Conservation (phyloP, 2,329 filamentous ascomycete species). For the Aspergillus carbonarius region DNA sequence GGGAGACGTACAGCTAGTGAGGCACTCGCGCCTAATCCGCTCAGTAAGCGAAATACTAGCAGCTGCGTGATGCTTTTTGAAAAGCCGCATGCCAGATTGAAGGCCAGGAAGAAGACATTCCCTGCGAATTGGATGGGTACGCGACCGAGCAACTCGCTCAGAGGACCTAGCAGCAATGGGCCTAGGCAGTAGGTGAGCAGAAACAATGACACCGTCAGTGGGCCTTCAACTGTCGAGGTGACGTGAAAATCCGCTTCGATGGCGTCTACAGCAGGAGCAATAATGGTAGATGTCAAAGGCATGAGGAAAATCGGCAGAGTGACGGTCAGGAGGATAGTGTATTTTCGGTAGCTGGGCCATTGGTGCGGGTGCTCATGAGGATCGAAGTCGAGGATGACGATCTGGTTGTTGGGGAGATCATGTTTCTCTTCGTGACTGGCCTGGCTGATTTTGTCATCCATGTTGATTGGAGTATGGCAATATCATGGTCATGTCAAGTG, state of each 20-base stretch:
- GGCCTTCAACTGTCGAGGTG: not conserved
- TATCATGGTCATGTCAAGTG: not conserved
- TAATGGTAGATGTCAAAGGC: conserved; percentile 10
- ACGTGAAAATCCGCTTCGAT: conserved; percentile 5
- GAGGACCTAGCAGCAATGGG: conserved; percentile 1
- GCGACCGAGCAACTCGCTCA: conserved; percentile 9
- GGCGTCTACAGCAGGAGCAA: conserved; percentile 1
- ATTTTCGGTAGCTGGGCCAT: conserved; percentile 6
- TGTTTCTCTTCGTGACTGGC: not conserved
- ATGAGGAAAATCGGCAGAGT: conserved; percentile 5
- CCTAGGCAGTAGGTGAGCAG: conserved; percentile 8
- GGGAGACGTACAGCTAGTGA: conserved; percentile 1
- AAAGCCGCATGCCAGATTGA: conserved; percentile 8
- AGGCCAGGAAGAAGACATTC: conserved; percentile 10
- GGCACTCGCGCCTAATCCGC: conserved; percentile 6
- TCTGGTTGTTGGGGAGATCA: not conserved
- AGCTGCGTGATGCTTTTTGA: conserved; percentile 1
- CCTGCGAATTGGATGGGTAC: conserved; percentile 3
- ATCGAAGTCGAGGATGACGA: not conserved
- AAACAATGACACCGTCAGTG: conserved; percentile 7
- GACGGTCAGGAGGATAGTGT: conserved; percentile 3
- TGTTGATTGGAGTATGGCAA: not conserved
- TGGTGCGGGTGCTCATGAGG: not conserved
- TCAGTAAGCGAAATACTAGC: conserved; percentile 5
- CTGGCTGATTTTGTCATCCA: not conserved